A percentile compares a stretch with the other conserved stretches of the same genome.
Conservation (phyloP, 2,329 filamentous ascomycete genomes). For the Epichloe sibirici region DNA sequence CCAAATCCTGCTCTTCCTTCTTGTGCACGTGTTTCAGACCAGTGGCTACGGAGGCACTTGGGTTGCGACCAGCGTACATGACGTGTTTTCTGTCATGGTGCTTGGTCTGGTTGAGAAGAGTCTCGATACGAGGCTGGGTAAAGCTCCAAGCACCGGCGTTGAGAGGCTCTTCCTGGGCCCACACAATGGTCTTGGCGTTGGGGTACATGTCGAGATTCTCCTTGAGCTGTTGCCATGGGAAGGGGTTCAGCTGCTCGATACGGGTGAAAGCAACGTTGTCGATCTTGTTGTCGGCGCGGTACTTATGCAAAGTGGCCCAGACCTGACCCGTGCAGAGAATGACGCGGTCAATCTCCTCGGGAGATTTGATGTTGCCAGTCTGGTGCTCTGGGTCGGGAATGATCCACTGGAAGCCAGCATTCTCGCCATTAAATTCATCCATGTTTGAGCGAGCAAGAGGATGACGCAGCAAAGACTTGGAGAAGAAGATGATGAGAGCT, state of each 20-base stretch:
- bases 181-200: conserved; percentile 95
- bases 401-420: conserved; percentile 90
- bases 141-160: conserved; percentile 97
- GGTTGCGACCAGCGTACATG: conserved; percentile 91
- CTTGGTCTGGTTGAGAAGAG: conserved; percentile 81
- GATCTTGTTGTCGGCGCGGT: conserved; percentile 75
- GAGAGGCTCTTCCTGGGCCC: conserved; percentile 93
- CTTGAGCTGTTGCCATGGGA: conserved; percentile 94
- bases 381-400: conserved; percentile 82
- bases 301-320: conserved; percentile 78
- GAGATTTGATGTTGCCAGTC: conserved; percentile 58
- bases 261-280: conserved; percentile 90
- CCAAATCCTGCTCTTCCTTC: conserved; percentile 84
- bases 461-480: conserved; percentile 89
- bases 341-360: conserved; percentile 84
- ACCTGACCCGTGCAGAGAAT: conserved; percentile 93
- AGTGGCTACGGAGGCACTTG: conserved; percentile 86
- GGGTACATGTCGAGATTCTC: conserved; percentile 96
- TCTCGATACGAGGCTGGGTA: conserved; percentile 95
- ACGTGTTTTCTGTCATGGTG: conserved; percentile 91
- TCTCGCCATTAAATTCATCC: conserved; percentile 77
- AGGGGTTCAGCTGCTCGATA: conserved; percentile 95
- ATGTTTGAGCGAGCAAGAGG: conserved; percentile 80
- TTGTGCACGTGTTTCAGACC: conserved; percentile 78
- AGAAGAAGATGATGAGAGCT: conserved; percentile 97